A percentile compares a stretch with the other conserved stretches of the same genome.
Conservation (phyloP, 139 green algal species). For the Chlamydomonas sp. region DNA sequence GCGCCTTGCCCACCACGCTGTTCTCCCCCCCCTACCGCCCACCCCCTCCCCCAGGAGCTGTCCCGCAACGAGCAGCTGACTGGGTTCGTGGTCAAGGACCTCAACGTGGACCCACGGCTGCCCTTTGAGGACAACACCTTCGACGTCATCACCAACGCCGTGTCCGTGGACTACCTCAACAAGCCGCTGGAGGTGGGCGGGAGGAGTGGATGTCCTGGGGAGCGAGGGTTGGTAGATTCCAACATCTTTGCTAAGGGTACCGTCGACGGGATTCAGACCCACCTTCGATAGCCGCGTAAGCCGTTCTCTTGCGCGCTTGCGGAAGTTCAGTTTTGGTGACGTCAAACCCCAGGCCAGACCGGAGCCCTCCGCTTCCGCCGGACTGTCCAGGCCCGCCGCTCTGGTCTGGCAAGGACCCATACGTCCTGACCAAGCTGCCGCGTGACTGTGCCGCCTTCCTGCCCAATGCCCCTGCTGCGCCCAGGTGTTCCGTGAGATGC, state of each 20-base stretch:
- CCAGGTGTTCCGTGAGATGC: constrained; percentile 84
- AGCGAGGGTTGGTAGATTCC: not conserved
- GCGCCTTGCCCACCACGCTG: too few relatives aligned
- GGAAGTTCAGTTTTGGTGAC: too few relatives aligned
- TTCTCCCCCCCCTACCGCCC: not conserved
- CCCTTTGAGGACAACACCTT: constrained; percentile 89
- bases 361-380: too few relatives aligned
- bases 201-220: not conserved
- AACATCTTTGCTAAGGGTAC: not conserved
- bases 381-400: too few relatives aligned
- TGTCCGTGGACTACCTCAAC: constrained; percentile 89
- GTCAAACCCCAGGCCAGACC: too few relatives aligned
- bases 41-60: constrained; percentile 64
- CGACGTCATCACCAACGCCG: constrained; percentile 80
- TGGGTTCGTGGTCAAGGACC: constrained; percentile 75
- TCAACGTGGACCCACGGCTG: constrained; percentile 81
- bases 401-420: not conserved
- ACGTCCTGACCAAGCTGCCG: not conserved
- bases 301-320: too few relatives aligned
- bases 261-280: too few relatives aligned
- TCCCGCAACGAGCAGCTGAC: constrained; percentile 74
- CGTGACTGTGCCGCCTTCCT: not conserved
- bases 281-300: too few relatives aligned
- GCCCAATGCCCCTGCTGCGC: not conserved
- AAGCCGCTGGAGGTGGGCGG: constrained; percentile 72